Conservation (phyloP, 352 stramenopile genomes). For the Phytopythium litorale region DNA sequence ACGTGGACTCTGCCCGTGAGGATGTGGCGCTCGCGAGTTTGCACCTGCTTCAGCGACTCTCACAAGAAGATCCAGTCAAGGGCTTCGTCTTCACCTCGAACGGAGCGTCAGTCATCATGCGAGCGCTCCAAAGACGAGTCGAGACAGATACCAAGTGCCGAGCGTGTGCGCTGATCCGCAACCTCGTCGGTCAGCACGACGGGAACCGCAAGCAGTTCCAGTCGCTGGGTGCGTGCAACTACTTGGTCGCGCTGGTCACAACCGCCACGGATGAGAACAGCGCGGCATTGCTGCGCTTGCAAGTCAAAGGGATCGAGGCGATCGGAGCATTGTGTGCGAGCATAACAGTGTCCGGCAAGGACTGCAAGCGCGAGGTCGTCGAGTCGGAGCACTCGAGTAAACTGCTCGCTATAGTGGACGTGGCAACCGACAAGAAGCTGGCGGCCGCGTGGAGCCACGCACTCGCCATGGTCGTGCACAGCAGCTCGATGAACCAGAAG, state of each 20-base stretch:
- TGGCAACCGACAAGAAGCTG: constrained; percentile 22
- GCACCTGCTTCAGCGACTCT: constrained; percentile 52
- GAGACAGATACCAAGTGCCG: constrained; percentile 21
- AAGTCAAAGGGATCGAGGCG: constrained; percentile 46
- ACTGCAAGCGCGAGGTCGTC: constrained; percentile 54
- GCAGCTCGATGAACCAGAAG: constrained; percentile 50
- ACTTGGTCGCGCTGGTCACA: constrained; percentile 23
- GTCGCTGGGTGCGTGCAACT: constrained; percentile 37
- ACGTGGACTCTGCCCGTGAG: constrained; percentile 32
- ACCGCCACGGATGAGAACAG: not conserved
- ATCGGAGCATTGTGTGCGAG: constrained; percentile 46
- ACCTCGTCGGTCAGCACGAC: constrained; percentile 47
- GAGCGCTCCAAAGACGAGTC: constrained; percentile 26
- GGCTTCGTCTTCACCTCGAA: constrained; percentile 29
- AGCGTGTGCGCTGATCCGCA: constrained; percentile 40
- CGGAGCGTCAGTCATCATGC: constrained; percentile 41
- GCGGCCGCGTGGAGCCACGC: constrained; percentile 44
- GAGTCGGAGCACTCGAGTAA: constrained; percentile 42
- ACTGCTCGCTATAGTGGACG: constrained; percentile 28
- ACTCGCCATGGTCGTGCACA: constrained; percentile 32
- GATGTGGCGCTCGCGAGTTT: constrained; percentile 37
- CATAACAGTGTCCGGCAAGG: constrained; percentile 18
- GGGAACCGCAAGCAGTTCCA: constrained; percentile 51
- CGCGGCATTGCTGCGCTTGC: constrained; percentile 20
- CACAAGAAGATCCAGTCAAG: constrained; percentile 32